Conservation (phyloP, 768 basidiomycete genomes). For the Lactarius hatsudake region DNA sequence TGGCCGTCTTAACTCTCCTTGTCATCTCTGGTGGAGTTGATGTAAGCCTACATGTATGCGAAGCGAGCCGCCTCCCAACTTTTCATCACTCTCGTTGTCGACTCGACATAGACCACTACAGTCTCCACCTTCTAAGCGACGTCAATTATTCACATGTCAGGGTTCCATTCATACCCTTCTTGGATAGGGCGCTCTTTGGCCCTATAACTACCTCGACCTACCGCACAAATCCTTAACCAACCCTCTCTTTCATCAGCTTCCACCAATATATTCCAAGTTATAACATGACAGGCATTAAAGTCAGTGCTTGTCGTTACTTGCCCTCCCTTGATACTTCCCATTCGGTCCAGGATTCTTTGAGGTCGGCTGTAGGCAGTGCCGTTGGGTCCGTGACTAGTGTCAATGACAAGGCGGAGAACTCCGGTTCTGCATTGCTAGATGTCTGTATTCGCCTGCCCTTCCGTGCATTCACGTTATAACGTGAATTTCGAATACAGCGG, state of each 20-base stretch:
- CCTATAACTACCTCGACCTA: constrained; percentile 8
- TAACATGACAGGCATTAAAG: constrained; percentile 7
- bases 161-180: constrained; percentile 1
- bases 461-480: background rate
- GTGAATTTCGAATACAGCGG: background rate
- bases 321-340: background rate
- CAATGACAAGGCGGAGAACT: background rate
- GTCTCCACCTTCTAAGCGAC: background rate
- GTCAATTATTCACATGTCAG: constrained; percentile 1
- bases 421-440: background rate
- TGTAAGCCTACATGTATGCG: background rate
- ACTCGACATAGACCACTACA: background rate
- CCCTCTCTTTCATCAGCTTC: background rate
- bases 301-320: background rate
- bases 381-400: background rate
- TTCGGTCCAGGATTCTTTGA: background rate
- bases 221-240: background rate
- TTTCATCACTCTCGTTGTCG: background rate
- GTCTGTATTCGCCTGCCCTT: constrained; percentile 4
- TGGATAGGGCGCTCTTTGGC: background rate
- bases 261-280: background rate
- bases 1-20: background rate
- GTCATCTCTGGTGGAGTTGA: background rate
- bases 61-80: background rate
- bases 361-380: background rate